Base-by-base conservation (phyloP, 306 rosid species). In the Gastrolobium villosum region DNA sequence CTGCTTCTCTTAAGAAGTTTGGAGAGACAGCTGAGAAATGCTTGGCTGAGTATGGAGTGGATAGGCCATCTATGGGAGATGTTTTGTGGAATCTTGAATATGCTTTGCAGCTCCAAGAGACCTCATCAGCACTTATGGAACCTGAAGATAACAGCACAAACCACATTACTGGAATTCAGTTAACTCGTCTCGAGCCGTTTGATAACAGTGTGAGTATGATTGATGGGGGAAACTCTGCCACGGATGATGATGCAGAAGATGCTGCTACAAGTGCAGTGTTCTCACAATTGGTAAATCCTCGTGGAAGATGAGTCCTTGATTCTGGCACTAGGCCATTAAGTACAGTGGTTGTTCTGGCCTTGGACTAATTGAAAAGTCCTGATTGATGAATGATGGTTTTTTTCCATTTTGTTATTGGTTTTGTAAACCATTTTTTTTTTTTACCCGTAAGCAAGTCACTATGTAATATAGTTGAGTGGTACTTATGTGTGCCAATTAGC, bases 21-120 rank as follows among this genome's bases (percentile, higher is more conserved):
- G 98, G 98, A 14, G 99, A 95, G 85, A 89, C 98, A 5, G 98
- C 99, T 1, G 98, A 92, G 91, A 95, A 92, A 85, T 95, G 99
- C 74, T 83, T 95, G 46, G 97, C 97, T 0, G 99, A 95, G 72
- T 85, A 92, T 75, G 98, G 99, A 13, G 96, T 87, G 26, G 98
- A 95, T 66, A 86, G 99, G 81, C 99, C 99, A n/a, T 87, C 99
- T 2, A 95, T 95, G 99, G 99, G 98, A 32, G 97, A 95, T 41
- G 98, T 95, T 60, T 77, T 95, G 81, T 92, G 99, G 97, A 92
- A 92, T 63, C 95, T 95, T 53, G 99, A 95, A 84, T 92, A 95
- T 35, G 94, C 98, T 72, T 85, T 92, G 80, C 99, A 92, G 91
- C 99, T 95, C 10, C 92, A 95, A 84, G 97, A 92, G 74, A 88